phyloP scores from a whole-genome alignment of 2,329 filamentous ascomycete species.

The Beauveria caledonica region DNA sequence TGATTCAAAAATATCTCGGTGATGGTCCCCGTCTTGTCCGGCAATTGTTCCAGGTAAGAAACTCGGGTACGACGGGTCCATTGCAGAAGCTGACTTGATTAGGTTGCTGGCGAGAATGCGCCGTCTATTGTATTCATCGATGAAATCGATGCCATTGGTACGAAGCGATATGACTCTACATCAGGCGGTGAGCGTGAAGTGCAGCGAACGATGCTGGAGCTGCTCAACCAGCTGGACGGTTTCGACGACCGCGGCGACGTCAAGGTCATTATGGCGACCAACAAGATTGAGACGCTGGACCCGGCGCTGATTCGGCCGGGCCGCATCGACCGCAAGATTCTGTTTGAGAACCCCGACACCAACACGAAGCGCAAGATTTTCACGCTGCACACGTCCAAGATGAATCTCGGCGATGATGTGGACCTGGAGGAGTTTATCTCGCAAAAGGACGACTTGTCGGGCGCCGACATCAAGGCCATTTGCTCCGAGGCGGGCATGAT shows the following conservation, averaged over 20 bases:
- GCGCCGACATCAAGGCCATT: slow-evolving; percentile 97
- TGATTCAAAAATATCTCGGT: slow-evolving; percentile 98
- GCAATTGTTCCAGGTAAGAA: slow-evolving; percentile 76
- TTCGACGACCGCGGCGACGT: slow-evolving; percentile 98
- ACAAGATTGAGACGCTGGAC: slow-evolving; percentile 98
- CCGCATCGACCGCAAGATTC: slow-evolving; percentile 96
- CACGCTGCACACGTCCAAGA: slow-evolving; percentile 95
- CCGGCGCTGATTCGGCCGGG: slow-evolving; percentile 93
- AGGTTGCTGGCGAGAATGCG: slow-evolving; percentile 90
- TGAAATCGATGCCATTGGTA: slow-evolving; percentile 97
- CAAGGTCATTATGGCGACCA: slow-evolving; percentile 99
- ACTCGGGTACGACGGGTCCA: not conserved
- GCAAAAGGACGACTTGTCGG: slow-evolving; percentile 94
- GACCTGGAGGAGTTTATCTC: slow-evolving; percentile 97
- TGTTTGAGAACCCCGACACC: slow-evolving; percentile 63
- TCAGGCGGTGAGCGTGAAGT: slow-evolving; percentile 96
- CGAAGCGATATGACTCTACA: slow-evolving; percentile 96
- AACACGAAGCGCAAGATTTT: slow-evolving; percentile 98
- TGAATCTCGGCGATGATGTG: slow-evolving; percentile 94
- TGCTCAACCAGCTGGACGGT: slow-evolving; percentile 95
- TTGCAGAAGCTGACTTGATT: not conserved
- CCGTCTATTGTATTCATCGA: slow-evolving; percentile 98
- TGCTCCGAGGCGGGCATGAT: slow-evolving; percentile 94
- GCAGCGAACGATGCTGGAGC: slow-evolving; percentile 95
- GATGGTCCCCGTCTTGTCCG: slow-evolving; percentile 91